phyloP scores from a whole-genome alignment of 2,329 filamentous ascomycete genomes.

The Botryosphaeria dothidea region DNA sequence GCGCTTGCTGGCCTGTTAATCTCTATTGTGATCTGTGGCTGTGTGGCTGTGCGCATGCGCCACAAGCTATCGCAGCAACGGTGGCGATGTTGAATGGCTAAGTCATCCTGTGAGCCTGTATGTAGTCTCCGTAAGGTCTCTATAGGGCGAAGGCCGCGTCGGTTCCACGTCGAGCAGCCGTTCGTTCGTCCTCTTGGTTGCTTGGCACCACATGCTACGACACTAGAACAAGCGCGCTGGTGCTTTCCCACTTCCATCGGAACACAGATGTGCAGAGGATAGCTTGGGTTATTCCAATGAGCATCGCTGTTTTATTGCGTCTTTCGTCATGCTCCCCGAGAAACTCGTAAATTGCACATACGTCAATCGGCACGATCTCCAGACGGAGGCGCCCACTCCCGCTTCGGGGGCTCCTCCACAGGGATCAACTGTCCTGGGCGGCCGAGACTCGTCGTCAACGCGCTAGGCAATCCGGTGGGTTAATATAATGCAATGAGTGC shows the following conservation, averaged over 20 bases:
- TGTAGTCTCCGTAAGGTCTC: no score
- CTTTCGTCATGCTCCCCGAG: neutral
- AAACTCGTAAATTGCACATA: neutral
- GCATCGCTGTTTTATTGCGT: no score
- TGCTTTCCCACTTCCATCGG: no score
- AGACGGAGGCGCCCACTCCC: constrained; percentile 6
- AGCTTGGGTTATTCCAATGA: no score
- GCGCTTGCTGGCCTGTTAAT: neutral
- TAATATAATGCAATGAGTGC: constrained; percentile 13
- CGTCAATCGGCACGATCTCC: neutral
- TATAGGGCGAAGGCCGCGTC: no score
- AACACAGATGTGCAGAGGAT: no score
- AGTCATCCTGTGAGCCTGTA: neutral
- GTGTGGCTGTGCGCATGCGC: neutral
- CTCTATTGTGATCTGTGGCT: neutral
- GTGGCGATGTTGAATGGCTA: neutral
- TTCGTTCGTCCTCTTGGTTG: no score
- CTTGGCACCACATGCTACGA: no score
- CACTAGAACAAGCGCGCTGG: no score
- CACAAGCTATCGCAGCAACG: neutral
- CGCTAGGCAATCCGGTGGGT: constrained; percentile 6
- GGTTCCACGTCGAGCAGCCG: no score
- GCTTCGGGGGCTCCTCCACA: neutral
- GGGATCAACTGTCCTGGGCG: constrained; percentile 1
- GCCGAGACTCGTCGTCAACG: constrained; percentile 7